A percentile compares a stretch with the other conserved stretches of the same genome.
Evolutionary conservation across 768 basidiomycete species (phyloP).

Genomic region (Mycena haematopus): DNA sequence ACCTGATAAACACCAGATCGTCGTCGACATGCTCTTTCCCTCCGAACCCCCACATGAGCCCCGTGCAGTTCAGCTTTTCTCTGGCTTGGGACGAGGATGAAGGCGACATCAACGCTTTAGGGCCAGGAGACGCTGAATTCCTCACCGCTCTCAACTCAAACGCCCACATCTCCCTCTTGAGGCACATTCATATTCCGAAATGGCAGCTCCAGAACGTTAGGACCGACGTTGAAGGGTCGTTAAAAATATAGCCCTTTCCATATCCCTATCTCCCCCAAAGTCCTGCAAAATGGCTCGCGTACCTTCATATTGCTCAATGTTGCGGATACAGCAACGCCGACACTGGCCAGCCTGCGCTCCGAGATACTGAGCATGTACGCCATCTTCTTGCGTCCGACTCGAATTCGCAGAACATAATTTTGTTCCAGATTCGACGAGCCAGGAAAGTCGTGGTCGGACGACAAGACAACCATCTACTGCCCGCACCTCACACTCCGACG

Average conservation of each 20-base stretch:
- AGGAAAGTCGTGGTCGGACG: slow-evolving; percentile 1
- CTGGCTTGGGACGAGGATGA: slow-evolving; percentile 10
- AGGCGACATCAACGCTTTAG: not conserved
- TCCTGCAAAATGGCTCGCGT: not conserved
- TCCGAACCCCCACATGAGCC: not conserved
- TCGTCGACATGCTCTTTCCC: not conserved
- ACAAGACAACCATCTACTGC: not conserved
- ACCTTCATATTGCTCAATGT: slow-evolving; percentile 4
- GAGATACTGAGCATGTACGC: slow-evolving; percentile 10
- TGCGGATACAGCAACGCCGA: not conserved
- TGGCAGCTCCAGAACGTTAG: not conserved
- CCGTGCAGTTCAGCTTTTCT: not conserved
- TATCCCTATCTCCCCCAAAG: not conserved
- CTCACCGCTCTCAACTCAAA: slow-evolving; percentile 7
- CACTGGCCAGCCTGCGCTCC: slow-evolving; percentile 1
- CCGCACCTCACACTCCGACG: slow-evolving; percentile 15
- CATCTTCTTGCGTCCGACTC: not conserved
- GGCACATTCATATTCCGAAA: not conserved
- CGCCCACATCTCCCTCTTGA: slow-evolving; percentile 10
- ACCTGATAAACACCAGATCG: not conserved
- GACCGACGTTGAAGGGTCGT: not conserved
- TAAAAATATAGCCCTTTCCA: not conserved
- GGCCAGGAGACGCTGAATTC: slow-evolving; percentile 8
- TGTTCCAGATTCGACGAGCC: slow-evolving; percentile 6
- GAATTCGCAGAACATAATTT: not conserved